A percentile compares a stretch with the other conserved stretches of the same genome.
These are phyloP conservation scores for Trichoderma sp. DNA, from an alignment of 2,329 filamentous ascomycete species.

Conservation along the genomic window DNA sequence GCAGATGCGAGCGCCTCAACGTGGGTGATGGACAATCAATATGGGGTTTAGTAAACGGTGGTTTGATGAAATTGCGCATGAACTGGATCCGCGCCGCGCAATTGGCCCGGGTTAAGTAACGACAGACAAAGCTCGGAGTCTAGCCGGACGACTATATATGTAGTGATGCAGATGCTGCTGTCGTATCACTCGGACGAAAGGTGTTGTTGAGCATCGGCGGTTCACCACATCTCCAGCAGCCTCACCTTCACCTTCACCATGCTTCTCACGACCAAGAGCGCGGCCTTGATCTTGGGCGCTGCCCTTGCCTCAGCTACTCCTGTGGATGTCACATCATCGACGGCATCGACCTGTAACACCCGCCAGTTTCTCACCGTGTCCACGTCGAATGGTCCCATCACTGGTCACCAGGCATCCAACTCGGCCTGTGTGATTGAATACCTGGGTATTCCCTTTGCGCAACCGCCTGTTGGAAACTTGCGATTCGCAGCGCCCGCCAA, in stretches of 20 bases:
- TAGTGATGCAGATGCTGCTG: not conserved
- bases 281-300: not conserved
- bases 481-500: slow-evolving; percentile 40
- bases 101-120: not conserved
- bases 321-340: not conserved
- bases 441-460: slow-evolving; percentile 44
- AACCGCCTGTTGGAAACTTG: slow-evolving; percentile 39
- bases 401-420: slow-evolving; percentile 35
- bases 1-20: not conserved
- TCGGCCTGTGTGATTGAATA: slow-evolving; percentile 39
- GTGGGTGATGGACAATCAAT: not conserved
- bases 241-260: not conserved
- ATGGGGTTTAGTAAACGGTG: not conserved
- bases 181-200: not conserved
- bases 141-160: not conserved
- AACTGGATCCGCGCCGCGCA: not conserved
- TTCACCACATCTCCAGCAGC: not conserved
- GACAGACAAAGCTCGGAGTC: not conserved
- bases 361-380: slow-evolving; percentile 30
- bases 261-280: not conserved
- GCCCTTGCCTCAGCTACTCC: not conserved
- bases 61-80: not conserved
- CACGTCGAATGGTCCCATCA: slow-evolving; percentile 38
- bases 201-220: not conserved
- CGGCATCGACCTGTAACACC: slow-evolving; percentile 18